A percentile compares a stretch with the other conserved stretches of the same genome.
These are phyloP conservation scores for Saccharomyces hybrid DNA, from an alignment of 1,139 yeast species.

Conservation along the genomic window DNA sequence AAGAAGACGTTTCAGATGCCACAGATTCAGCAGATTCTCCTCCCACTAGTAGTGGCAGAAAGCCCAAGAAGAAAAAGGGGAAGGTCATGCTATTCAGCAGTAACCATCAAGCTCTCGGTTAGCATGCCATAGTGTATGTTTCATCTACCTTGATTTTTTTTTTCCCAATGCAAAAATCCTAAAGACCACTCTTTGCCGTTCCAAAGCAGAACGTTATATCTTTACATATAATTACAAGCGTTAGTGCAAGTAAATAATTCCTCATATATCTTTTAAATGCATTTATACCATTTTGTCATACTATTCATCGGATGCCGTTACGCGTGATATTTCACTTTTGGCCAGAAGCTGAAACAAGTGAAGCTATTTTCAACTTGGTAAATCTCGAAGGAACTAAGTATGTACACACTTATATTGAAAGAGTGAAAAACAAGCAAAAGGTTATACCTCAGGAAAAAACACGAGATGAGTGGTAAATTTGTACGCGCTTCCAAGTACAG, in stretches of 20 bases:
- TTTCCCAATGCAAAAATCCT: background rate
- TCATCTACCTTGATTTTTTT: background rate
- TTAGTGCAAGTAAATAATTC: background rate
- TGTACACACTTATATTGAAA: background rate
- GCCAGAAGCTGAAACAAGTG: background rate
- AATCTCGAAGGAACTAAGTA: background rate
- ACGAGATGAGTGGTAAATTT: constrained; percentile 62
- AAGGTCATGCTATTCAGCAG: constrained; percentile 27
- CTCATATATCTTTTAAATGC: background rate
- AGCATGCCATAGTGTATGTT: background rate
- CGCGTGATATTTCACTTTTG: background rate
- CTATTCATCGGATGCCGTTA: background rate
- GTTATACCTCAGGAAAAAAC: background rate
- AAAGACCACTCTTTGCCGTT: background rate
- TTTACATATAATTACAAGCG: background rate
- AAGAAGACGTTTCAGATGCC: constrained; percentile 6
- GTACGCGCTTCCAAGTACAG: constrained; percentile 95
- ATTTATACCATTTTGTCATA: background rate
- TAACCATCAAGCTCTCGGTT: constrained; percentile 10
- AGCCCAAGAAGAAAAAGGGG: constrained; percentile 23
- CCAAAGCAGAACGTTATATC: background rate
- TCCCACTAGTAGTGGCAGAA: constrained; percentile 10
- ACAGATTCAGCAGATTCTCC: background rate
- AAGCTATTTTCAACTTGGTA: background rate
- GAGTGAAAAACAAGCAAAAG: background rate